Percentiles rank a stretch among this genome's conserved stretches.
Conservation (phyloP, 768 basidiomycete genomes). For the Mycena maculata region DNA sequence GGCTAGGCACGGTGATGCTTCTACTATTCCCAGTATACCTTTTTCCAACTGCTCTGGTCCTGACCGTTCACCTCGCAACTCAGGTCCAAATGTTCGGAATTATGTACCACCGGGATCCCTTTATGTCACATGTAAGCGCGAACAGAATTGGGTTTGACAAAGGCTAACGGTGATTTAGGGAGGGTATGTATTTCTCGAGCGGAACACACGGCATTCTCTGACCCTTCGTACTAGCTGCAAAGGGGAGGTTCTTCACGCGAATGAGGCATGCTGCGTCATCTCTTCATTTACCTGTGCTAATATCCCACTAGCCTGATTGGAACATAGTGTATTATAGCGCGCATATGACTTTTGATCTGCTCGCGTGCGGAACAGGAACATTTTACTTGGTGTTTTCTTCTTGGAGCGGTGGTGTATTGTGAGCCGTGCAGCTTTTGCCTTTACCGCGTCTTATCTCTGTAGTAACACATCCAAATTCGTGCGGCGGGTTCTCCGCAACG, state of each 20-base stretch:
- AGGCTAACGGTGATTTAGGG: neutral
- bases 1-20: slow-evolving; percentile 14
- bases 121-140: slow-evolving; percentile 5
- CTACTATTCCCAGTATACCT: slow-evolving; percentile 14
- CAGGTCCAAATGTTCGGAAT: slow-evolving; percentile 28
- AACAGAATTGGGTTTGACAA: neutral
- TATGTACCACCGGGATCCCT: slow-evolving; percentile 14
- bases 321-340: slow-evolving; percentile 29
- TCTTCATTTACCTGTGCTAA: neutral
- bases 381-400: slow-evolving; percentile 8
- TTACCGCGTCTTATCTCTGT: neutral
- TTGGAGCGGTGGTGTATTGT: slow-evolving; percentile 3
- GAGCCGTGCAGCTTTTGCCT: neutral
- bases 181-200: neutral
- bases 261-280: slow-evolving; percentile 2
- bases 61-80: neutral
- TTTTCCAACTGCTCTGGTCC: neutral
- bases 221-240: slow-evolving; percentile 7
- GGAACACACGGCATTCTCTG: neutral
- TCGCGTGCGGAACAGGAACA: slow-evolving; percentile 14
- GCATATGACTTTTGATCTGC: slow-evolving; percentile 22
- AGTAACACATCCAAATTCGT: slow-evolving; percentile 14
- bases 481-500: slow-evolving; percentile 14
- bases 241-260: slow-evolving; percentile 11
- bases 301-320: slow-evolving; percentile 21